Evolutionary conservation across 1,284 basidiomycete genomes (phyloP).

Genomic region (Vanrija humicola): DNA sequence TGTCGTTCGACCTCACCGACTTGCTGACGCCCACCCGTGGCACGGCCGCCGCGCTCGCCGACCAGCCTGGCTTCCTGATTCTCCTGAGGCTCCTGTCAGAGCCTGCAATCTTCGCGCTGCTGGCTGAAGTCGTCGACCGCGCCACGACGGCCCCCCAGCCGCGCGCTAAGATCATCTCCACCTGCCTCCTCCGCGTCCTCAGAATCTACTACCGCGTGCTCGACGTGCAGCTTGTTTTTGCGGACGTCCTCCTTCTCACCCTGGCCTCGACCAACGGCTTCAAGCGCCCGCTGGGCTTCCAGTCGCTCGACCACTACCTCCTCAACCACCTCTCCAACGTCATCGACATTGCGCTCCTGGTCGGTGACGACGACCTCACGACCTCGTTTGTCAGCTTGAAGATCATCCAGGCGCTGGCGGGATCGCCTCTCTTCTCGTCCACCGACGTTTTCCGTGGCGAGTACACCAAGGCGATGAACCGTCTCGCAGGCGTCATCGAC

Average conservation of each 20-base stretch:
- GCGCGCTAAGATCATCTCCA: conserved; percentile 50
- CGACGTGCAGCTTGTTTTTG: conserved; percentile 81
- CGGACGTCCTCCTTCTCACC: conserved; percentile 79
- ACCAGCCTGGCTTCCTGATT: conserved; percentile 86
- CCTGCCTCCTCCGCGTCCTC: conserved; percentile 73
- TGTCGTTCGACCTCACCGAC: conserved; percentile 69
- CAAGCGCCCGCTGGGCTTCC: conserved; percentile 35
- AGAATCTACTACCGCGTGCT: conserved; percentile 77
- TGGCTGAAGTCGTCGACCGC: conserved; percentile 51
- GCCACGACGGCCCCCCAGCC: conserved; percentile 52
- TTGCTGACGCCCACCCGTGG: conserved; percentile 32
- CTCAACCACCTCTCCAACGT: conserved; percentile 69
- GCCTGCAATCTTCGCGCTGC: conserved; percentile 55
- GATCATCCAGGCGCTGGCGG: conserved; percentile 65
- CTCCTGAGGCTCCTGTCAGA: conserved; percentile 74
- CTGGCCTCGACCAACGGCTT: conserved; percentile 56
- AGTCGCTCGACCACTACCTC: conserved; percentile 69
- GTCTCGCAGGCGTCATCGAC: conserved; percentile 73
- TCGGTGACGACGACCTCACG: conserved; percentile 68
- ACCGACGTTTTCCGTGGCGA: conserved; percentile 60
- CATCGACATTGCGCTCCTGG: conserved; percentile 77
- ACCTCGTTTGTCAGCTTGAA: conserved; percentile 75
- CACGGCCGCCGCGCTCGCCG: conserved; percentile 32
- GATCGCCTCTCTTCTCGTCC: conserved; percentile 54
- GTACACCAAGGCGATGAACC: conserved; percentile 51